Evolutionary conservation across 2,329 filamentous ascomycete genomes (phyloP), one percentile per base, ranked within the genome.

Genomic region (Elsinoe fawcettii): DNA sequence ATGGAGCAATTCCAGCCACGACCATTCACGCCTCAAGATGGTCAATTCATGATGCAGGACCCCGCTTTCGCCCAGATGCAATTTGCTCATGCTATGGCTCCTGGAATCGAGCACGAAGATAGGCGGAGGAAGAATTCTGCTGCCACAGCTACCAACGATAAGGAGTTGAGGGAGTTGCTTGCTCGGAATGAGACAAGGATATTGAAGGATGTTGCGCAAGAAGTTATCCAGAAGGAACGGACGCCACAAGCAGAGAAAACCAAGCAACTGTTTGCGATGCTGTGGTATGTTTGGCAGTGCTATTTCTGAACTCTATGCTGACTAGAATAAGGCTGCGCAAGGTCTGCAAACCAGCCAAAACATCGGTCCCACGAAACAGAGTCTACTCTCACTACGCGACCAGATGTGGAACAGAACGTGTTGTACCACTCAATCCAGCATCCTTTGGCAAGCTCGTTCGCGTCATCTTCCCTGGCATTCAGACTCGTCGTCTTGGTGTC

Each of bases 401-500:
- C 23, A 84, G 89, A 61, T 99, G 93, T 71, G 91, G 89, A 43
- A 95, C 87, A 4, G 91, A 97, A 69, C 84, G 91, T 67, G 95
- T 97, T 37, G 95, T 93, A 0, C 91, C 96, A 8, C 75, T 99
- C 58, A 99, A 99, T 67, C 93, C 93, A 41, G 93, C 93, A 8
- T 97, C 92, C 25, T 99, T 99, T 72, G 93, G 93, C 58, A 99
- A 99, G 72, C 82, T 99, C 43, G 93, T 99, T 32, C 85, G 93
- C 30, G 92, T 99, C 37, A 87, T 99, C 54, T 99, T 97, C 65
- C 92, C 93, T 0, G 92, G 91, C 41, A 85, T 99, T 20, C 92
- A 95, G 73, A 99, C 93, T 30, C 82, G 93, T 59, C 83, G 93
- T 62, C 78, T 99, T 11, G 93, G 93, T 61, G 91, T 97, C 47